Conservation (phyloP, 116 monocot species). For the Thalassia testudinum region DNA sequence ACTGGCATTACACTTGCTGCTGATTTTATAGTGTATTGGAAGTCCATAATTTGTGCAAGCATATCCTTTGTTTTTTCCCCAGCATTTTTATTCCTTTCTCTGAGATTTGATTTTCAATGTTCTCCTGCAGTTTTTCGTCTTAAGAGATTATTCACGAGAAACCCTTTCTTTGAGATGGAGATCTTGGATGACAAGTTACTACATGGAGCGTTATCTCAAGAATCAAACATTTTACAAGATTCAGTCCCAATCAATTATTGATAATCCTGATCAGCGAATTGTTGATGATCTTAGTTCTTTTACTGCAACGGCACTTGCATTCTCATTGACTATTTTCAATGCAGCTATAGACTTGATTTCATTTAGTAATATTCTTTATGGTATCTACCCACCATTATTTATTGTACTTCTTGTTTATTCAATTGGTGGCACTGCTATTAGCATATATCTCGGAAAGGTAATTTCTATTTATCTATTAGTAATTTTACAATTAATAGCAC, state of each 20-base stretch:
- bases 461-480: background rate
- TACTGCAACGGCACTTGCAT: slow-evolving; percentile 82
- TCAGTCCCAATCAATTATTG: slow-evolving; percentile 94
- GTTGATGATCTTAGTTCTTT: slow-evolving; percentile 96
- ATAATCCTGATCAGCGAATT: slow-evolving; percentile 96
- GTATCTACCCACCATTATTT: slow-evolving; percentile 95
- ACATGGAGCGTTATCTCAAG: slow-evolving; percentile 83
- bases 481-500: background rate
- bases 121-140: slow-evolving; percentile 66
- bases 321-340: slow-evolving; percentile 86
- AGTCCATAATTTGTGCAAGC: no score
- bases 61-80: no score
- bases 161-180: slow-evolving; percentile 96
- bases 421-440: slow-evolving; percentile 82
- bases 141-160: slow-evolving; percentile 90
- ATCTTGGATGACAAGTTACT: slow-evolving; percentile 99
- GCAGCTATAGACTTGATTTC: slow-evolving; percentile 92
- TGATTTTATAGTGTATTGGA: no score
- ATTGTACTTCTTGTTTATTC: slow-evolving; percentile 90
- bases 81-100: background rate
- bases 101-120: slow-evolving; percentile 5
- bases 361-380: slow-evolving; percentile 89
- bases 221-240: slow-evolving; percentile 90
- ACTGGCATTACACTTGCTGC: no score
- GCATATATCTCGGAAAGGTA: slow-evolving; percentile 96